Base-by-base conservation (phyloP, 2,329 filamentous ascomycete species). In the Emergomyces orientalis region DNA sequence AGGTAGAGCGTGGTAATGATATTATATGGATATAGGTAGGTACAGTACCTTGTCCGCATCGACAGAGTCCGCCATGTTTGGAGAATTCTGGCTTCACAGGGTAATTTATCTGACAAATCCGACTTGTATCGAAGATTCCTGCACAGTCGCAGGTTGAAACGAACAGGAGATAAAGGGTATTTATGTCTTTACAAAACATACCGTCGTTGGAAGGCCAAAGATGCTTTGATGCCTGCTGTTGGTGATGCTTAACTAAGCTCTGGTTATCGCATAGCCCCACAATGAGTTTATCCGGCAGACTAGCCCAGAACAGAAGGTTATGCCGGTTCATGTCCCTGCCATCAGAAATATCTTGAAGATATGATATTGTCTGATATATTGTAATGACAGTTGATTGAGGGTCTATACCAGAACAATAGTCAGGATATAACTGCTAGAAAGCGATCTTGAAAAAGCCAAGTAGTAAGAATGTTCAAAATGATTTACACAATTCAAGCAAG, bases 21-120 rank as follows among this genome's bases (percentile, higher is more conserved):
- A 25, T 47, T 32, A 54, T 30, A 27, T 58, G 32, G 41, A 7
- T 41, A 39, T 7, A 22, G 43, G 39, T 13, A 34, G 47, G 32
- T 22, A 57, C 51, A 34, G 13, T 58, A 80, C 79, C 74, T 80
- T 81, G 63, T 81, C 79, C 71, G 78, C 78, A 67, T 81, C 79
- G 66, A 61, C 41, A 22, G 41, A 14, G 45, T 66, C 65, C 30
- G 60, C 59, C 65, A 66, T 63, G 32, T 19, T 57, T 61, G 41
- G 37, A 19, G 60, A 62, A 47, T 57, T 62, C 63, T 41, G 62
- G 61, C 59, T 65, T 63, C 54, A 57, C 58, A 56, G 61, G 60
- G 62, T 55, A 55, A 65, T 32, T 17, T 51, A 34, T n/a, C 52
- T 51, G 30, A 56, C 25, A 56, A 45, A 56, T 43, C 17, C 37